Evolutionary conservation across 805 yeast species (phyloP).

Genomic region (Yarrowia deformans): DNA sequence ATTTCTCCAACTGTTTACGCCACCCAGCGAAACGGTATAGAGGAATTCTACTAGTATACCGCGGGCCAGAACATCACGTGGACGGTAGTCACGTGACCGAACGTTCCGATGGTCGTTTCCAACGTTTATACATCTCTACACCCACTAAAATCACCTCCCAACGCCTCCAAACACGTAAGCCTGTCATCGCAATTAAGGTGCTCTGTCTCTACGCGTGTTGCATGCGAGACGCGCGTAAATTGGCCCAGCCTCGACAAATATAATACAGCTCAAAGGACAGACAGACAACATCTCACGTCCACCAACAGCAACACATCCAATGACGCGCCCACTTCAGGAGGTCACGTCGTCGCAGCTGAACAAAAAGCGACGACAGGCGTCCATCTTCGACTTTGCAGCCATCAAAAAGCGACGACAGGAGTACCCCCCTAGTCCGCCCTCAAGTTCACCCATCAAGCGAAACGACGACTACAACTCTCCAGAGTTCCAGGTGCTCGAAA

Average conservation of each 20-base stretch:
- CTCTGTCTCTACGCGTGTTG: neutral
- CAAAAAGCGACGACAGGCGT: conserved; percentile 2
- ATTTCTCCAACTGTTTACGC: too few relatives aligned
- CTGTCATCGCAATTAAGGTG: neutral
- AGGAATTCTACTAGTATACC: too few relatives aligned
- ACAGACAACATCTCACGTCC: neutral
- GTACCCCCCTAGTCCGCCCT: conserved; percentile 19
- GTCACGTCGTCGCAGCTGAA: conserved; percentile 23
- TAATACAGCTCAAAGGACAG: neutral
- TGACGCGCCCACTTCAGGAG: conserved; percentile 17
- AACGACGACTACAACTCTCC: neutral
- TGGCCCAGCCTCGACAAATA: neutral
- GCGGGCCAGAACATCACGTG: too few relatives aligned
- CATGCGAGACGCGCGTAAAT: conserved; percentile 35
- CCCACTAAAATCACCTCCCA: too few relatives aligned
- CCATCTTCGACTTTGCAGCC: conserved; percentile 26
- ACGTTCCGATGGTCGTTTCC: too few relatives aligned
- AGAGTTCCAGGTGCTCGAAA: neutral
- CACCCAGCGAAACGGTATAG: too few relatives aligned
- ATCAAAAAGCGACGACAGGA: conserved; percentile 11
- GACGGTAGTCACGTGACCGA: too few relatives aligned
- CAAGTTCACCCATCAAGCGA: conserved; percentile 12
- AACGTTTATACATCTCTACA: too few relatives aligned
- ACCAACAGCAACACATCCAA: neutral
- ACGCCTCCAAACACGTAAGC: conserved; percentile 3